A percentile compares a stretch with the other conserved stretches of the same genome.
Evolutionary conservation across 2,329 filamentous ascomycete genomes (phyloP).

Genomic region (Phialocephala sp.): DNA sequence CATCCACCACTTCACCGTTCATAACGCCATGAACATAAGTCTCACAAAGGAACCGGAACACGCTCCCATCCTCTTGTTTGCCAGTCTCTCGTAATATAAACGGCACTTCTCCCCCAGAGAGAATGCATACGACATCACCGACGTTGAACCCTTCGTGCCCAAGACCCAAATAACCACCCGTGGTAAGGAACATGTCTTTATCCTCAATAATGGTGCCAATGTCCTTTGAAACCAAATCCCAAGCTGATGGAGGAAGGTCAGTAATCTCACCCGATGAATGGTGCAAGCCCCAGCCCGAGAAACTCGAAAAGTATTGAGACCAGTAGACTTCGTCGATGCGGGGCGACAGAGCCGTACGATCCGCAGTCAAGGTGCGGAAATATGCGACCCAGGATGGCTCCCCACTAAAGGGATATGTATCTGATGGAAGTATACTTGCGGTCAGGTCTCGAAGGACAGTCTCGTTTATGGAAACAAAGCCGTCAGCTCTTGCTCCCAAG

Average conservation of each 20-base stretch:
- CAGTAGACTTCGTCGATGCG: conserved; percentile 1
- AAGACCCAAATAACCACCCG: conserved; percentile 1
- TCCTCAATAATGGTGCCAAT: conserved; percentile 4
- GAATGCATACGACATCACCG: background rate
- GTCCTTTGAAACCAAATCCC: background rate
- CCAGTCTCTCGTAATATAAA: too few species aligned
- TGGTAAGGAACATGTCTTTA: conserved; percentile 9
- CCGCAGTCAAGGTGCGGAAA: conserved; percentile 11
- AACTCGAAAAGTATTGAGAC: too few species aligned
- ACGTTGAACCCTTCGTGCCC: background rate
- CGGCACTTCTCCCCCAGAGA: background rate
- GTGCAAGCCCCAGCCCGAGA: too few species aligned
- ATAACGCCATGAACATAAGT: background rate
- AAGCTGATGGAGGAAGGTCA: background rate
- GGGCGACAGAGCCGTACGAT: conserved; percentile 12
- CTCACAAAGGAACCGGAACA: background rate
- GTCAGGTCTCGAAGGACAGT: background rate
- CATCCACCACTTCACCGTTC: background rate
- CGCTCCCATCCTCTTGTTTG: background rate
- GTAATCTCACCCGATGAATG: too few species aligned
- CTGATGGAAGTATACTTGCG: background rate
- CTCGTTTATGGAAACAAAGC: too few species aligned
- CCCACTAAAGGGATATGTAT: background rate
- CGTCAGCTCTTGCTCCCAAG: too few species aligned
- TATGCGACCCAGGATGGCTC: conserved; percentile 9